These are phyloP conservation scores for Rhizophagus sp. DNA, from an alignment of 192 early-diverging fungal species.

Conservation along the genomic window DNA sequence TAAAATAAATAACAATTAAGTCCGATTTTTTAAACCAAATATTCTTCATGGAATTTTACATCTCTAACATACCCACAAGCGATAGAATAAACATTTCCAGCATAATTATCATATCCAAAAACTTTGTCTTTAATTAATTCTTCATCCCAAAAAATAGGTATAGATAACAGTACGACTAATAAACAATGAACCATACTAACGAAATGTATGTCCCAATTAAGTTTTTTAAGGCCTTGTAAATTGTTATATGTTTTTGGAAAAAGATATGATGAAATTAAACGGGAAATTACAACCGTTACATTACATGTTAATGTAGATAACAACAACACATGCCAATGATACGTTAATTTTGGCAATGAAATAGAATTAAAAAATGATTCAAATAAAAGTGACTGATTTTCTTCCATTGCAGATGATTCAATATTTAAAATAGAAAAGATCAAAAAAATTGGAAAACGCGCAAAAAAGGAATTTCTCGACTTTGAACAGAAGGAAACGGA, in stretches of 20 bases:
- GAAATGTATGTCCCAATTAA: conserved; percentile 67
- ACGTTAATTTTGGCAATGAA: conserved; percentile 54
- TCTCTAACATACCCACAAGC: conserved; percentile 67
- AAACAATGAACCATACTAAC: conserved; percentile 80
- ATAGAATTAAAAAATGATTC: conserved; percentile 47
- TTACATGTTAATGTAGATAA: conserved; percentile 51
- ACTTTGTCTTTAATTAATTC: conserved; percentile 65
- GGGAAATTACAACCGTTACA: conserved; percentile 60
- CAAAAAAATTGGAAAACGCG: too few species aligned
- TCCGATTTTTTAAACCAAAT: not conserved
- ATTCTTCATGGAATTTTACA: not conserved
- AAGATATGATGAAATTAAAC: conserved; percentile 58
- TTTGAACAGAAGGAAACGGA: too few species aligned
- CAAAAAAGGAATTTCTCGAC: not conserved
- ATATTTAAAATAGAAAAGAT: not conserved
- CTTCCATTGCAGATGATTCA: not conserved
- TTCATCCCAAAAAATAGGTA: conserved; percentile 69
- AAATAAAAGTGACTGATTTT: not conserved
- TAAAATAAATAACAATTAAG: conserved; percentile 34
- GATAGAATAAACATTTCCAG: conserved; percentile 78
- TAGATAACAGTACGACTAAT: conserved; percentile 59
- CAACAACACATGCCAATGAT: conserved; percentile 68
- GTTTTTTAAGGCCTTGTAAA: conserved; percentile 54
- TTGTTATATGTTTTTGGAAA: conserved; percentile 69
- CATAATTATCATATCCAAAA: conserved; percentile 70